Percentiles rank a stretch among this genome's conserved stretches.
phyloP scores from a whole-genome alignment of 768 basidiomycete species.

The Porphyrellus cyaneotinctus region DNA sequence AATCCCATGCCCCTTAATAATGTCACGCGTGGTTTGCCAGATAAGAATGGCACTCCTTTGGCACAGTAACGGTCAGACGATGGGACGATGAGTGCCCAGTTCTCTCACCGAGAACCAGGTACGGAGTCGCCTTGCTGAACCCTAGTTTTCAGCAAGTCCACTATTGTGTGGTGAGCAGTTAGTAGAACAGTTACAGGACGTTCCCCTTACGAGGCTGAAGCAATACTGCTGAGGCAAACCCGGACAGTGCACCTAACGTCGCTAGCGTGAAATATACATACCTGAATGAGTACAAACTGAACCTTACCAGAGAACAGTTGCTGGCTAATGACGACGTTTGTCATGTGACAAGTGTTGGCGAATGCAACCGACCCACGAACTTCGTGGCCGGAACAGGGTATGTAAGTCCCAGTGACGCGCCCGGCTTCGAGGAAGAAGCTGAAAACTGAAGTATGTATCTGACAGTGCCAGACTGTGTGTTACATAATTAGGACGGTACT shows the following conservation, averaged over 20 bases:
- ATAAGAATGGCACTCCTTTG: slow-evolving; percentile 40
- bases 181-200: not conserved
- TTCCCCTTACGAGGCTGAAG: slow-evolving; percentile 68
- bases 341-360: not conserved
- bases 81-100: not conserved
- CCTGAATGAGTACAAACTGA: not conserved
- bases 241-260: slow-evolving; percentile 66
- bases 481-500: too few relatives aligned
- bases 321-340: slow-evolving; percentile 23
- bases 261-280: not conserved
- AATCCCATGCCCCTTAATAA: slow-evolving; percentile 61
- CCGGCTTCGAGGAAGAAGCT: too few relatives aligned
- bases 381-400: too few relatives aligned
- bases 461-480: too few relatives aligned
- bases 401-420: too few relatives aligned
- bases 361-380: too few relatives aligned
- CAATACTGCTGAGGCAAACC: slow-evolving; percentile 67
- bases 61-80: not conserved
- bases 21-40: slow-evolving; percentile 47
- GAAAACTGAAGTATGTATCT: too few relatives aligned
- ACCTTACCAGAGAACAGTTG: slow-evolving; percentile 29
- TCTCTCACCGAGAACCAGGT: slow-evolving; percentile 35
- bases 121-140: slow-evolving; percentile 73
- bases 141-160: slow-evolving; percentile 91
- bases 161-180: slow-evolving; percentile 32